Evolutionary conservation across 2,329 filamentous ascomycete genomes (phyloP), one percentile per base, ranked within the genome.

Genomic region (Diaporthe australafricana): DNA sequence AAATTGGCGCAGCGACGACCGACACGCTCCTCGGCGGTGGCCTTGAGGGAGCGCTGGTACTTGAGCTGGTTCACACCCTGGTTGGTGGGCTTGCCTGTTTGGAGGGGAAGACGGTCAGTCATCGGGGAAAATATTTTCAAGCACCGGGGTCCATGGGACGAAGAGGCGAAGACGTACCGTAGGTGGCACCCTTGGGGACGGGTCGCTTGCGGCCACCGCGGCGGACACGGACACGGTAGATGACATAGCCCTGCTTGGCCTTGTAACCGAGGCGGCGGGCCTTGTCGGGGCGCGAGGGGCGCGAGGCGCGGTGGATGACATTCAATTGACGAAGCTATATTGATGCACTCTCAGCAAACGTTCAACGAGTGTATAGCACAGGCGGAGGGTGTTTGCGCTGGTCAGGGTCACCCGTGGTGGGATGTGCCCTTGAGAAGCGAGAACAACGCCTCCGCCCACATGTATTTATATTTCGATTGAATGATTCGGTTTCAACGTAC

Each of bases 21-120:
- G 84, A 99, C 96, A 93, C 96, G 96, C 93, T 99, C 96, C 91
- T 99, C 97, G 81, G 97, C 97, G 81, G 96, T 99, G 81, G 96
- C 91, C 87, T 93, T 93, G 85, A 98, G 95, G 79, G 96, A 98
- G 86, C 96, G 94, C 92, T 99, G 97, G 93, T 98, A 99, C 92
- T 99, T 99, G 86, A 99, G 95, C 91, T 99, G 96, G 93, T 99
- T 99, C 81, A 99, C 91, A 94, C 96, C 96, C 92, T 98, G 95
- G 94, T 98, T 99, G 92, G 96, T 99, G 85, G 96, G 96, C 91
- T 99, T 99, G 92, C 96, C 95, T 98, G 83, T 84, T 75, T 45
- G 71, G 73, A 40, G 50, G 32, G 71, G 62, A 73, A 71, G 5
- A 17, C 25, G 30, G 70, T 72, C 65, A 72, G 70, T 27, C 25